These are phyloP conservation scores for Trametes coccinea DNA, from an alignment of 768 basidiomycete genomes.

Conservation along the genomic window DNA sequence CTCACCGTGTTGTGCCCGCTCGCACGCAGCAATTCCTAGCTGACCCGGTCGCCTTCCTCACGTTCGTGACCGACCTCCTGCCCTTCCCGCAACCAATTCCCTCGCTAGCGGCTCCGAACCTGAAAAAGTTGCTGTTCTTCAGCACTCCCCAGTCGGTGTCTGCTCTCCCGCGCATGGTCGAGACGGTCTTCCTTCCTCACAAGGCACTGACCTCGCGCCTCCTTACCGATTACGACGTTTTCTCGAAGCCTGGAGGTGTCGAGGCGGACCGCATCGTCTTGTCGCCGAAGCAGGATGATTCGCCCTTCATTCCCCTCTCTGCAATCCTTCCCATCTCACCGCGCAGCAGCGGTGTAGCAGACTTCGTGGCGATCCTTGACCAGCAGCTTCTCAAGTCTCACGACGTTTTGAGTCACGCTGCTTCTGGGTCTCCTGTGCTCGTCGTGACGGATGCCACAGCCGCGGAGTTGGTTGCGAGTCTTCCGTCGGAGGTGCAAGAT, in stretches of 20 bases:
- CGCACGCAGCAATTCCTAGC: conserved; percentile 54
- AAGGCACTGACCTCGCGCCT: conserved; percentile 57
- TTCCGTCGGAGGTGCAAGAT: conserved; percentile 51
- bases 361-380: conserved; percentile 78
- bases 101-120: conserved; percentile 28
- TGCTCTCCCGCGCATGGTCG: conserved; percentile 49
- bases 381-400: conserved; percentile 78
- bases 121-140: conserved; percentile 61
- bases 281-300: conserved; percentile 42
- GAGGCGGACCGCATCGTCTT: conserved; percentile 70
- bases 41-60: conserved; percentile 43
- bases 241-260: conserved; percentile 73
- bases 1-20: conserved; percentile 59
- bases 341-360: conserved; percentile 48
- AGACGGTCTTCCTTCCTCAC: conserved; percentile 57
- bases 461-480: conserved; percentile 70
- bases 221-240: conserved; percentile 70
- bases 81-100: conserved; percentile 30
- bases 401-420: conserved; percentile 66
- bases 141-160: conserved; percentile 56
- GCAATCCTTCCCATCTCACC: conserved; percentile 57
- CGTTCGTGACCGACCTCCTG: conserved; percentile 37
- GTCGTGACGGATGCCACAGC: conserved; percentile 73
- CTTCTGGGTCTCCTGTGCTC: conserved; percentile 67
- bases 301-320: conserved; percentile 52